A percentile compares a stretch with the other conserved stretches of the same genome.
These are phyloP conservation scores for Nakazawaea laoshanensis DNA, from an alignment of 805 yeast genomes.

Conservation along the genomic window DNA sequence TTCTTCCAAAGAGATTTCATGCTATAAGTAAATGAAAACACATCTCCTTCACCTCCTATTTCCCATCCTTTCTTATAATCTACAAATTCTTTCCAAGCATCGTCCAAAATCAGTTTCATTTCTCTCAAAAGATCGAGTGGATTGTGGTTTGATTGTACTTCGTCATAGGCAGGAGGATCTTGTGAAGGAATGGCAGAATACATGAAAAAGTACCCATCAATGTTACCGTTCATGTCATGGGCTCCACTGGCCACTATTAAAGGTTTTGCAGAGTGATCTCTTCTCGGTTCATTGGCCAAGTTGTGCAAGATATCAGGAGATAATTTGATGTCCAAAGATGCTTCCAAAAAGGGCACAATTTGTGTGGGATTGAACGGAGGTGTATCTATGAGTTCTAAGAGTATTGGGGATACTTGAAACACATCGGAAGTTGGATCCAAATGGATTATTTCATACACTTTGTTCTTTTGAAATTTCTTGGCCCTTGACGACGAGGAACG, in stretches of 20 bases:
- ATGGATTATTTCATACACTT: constrained; percentile 2
- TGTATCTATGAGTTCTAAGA: constrained; percentile 65
- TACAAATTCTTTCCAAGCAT: constrained; percentile 67
- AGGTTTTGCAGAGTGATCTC: constrained; percentile 58
- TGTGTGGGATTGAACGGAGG: constrained; percentile 61
- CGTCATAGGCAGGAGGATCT: constrained; percentile 52
- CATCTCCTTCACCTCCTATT: constrained; percentile 59
- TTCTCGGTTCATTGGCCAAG: constrained; percentile 53
- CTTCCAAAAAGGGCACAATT: constrained; percentile 70
- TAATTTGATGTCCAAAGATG: constrained; percentile 54
- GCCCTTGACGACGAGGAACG: constrained; percentile 8
- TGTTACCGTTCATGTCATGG: constrained; percentile 63
- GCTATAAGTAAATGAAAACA: constrained; percentile 50
- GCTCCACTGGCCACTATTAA: constrained; percentile 73
- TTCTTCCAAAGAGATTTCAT: constrained; percentile 51
- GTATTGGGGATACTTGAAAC: constrained; percentile 39
- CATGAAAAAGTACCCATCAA: constrained; percentile 67
- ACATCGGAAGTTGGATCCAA: not conserved
- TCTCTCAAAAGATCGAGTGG: constrained; percentile 31
- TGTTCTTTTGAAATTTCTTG: constrained; percentile 5
- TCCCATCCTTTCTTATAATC: constrained; percentile 50
- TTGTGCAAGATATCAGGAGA: constrained; percentile 52
- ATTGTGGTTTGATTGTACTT: constrained; percentile 5
- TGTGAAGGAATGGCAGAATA: constrained; percentile 61
- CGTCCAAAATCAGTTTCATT: constrained; percentile 49